Evolutionary conservation across 495 filamentous ascomycete genomes (phyloP).

Genomic region (Wilcoxina mikolae): DNA sequence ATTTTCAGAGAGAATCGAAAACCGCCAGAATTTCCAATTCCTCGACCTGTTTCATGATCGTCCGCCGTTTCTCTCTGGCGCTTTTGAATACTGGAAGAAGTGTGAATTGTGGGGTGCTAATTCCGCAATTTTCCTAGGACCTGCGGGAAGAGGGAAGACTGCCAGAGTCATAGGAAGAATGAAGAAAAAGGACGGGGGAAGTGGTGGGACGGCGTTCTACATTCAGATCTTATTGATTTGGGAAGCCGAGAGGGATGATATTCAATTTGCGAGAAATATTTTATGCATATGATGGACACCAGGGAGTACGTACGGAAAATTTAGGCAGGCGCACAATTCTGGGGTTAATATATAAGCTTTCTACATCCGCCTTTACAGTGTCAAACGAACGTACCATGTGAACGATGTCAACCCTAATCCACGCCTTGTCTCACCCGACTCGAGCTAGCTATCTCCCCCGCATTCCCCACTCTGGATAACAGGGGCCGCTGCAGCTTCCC

Average conservation of each 20-base stretch:
- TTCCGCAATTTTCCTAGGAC: slow-evolving; percentile 31
- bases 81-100: slow-evolving; percentile 36
- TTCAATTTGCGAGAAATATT: slow-evolving; percentile 33
- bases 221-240: slow-evolving; percentile 40
- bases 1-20: slow-evolving; percentile 36
- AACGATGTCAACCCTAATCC: too few relatives aligned
- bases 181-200: slow-evolving; percentile 31
- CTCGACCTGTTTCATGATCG: slow-evolving; percentile 44
- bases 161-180: slow-evolving; percentile 42
- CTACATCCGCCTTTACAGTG: too few relatives aligned
- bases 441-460: too few relatives aligned
- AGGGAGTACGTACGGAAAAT: not conserved
- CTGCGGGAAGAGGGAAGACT: slow-evolving; percentile 28
- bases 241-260: slow-evolving; percentile 39
- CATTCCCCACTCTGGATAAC: too few relatives aligned
- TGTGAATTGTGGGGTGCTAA: slow-evolving; percentile 37
- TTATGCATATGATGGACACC: too few relatives aligned
- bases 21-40: slow-evolving; percentile 44
- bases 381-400: too few relatives aligned
- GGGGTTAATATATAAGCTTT: too few relatives aligned
- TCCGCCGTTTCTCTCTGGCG: slow-evolving; percentile 38
- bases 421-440: too few relatives aligned
- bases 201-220: slow-evolving; percentile 29
- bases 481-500: too few relatives aligned
- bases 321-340: too few relatives aligned